Percentiles rank a stretch among this genome's conserved stretches.
Evolutionary conservation across 768 basidiomycete species (phyloP).

Genomic region (Phylloporus sp.): DNA sequence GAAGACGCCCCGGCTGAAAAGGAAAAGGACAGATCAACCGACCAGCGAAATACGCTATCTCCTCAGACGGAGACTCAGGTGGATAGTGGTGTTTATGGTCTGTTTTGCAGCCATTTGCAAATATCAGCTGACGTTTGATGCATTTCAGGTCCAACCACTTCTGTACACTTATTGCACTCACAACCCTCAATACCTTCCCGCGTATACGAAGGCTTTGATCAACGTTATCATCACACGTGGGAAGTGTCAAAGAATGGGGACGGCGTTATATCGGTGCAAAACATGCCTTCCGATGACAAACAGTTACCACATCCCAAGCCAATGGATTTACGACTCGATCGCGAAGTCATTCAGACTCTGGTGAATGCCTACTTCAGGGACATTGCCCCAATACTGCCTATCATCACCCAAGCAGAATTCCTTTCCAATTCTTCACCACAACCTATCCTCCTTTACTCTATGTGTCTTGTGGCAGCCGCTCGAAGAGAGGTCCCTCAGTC

Average conservation of each 20-base stretch:
- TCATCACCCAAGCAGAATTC: constrained; percentile 88
- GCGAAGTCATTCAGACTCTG: constrained; percentile 73
- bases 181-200: constrained; percentile 81
- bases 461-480: constrained; percentile 89
- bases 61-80: constrained; percentile 46
- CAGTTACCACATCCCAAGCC: constrained; percentile 55
- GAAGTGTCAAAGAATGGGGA: constrained; percentile 82
- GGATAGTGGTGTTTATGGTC: constrained; percentile 65
- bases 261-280: constrained; percentile 80
- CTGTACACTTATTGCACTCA: constrained; percentile 86
- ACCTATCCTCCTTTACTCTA: constrained; percentile 84
- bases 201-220: constrained; percentile 83
- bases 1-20: constrained; percentile 50
- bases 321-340: constrained; percentile 69
- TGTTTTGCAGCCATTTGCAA: constrained; percentile 21
- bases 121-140: constrained; percentile 30
- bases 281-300: constrained; percentile 55
- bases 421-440: constrained; percentile 68
- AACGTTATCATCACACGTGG: constrained; percentile 84
- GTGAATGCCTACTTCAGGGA: constrained; percentile 90
- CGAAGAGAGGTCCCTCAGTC: constrained; percentile 77
- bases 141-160: constrained; percentile 75
- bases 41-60: constrained; percentile 37
- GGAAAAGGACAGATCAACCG: constrained; percentile 33
- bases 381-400: constrained; percentile 84